phyloP scores from a whole-genome alignment of 2,329 filamentous ascomycete genomes.

The Botrytis elliptica region DNA sequence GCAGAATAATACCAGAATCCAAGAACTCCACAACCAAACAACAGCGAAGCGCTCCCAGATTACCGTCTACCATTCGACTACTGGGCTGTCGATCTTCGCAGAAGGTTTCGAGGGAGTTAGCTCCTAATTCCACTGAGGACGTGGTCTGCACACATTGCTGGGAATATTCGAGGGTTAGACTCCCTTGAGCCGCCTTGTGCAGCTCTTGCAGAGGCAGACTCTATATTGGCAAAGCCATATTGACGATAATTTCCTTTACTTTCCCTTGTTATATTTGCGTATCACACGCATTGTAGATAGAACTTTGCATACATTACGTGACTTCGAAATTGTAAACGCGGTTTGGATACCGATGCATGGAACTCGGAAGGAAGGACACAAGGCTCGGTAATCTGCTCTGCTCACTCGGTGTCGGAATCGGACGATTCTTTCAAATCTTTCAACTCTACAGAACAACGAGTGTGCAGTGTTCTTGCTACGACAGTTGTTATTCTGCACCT shows the following conservation, averaged over 20 bases:
- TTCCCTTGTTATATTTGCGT: conserved; percentile 18
- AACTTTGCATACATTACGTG: conserved; percentile 21
- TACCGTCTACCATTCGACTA: background rate
- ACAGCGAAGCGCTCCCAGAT: background rate
- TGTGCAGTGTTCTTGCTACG: conserved; percentile 1
- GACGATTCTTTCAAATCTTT: conserved; percentile 12
- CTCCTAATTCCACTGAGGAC: background rate
- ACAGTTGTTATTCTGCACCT: background rate
- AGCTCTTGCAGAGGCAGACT: background rate
- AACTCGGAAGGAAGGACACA: conserved; percentile 18
- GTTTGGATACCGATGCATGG: conserved; percentile 18
- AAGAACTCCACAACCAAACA: background rate
- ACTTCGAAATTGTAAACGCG: conserved; percentile 22
- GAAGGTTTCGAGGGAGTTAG: background rate
- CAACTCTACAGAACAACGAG: conserved; percentile 14
- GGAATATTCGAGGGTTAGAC: conserved; percentile 11
- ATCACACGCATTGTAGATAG: conserved; percentile 21
- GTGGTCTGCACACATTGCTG: background rate
- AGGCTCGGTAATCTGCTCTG: conserved; percentile 15
- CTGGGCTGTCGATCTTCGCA: background rate
- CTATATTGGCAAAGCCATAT: background rate
- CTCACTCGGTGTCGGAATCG: conserved; percentile 8
- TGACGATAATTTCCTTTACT: conserved; percentile 5
- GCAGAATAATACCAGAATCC: background rate
- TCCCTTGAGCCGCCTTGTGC: conserved; percentile 1